phyloP scores from a whole-genome alignment of 202 grass and related monocot species.

The Carex arenaria region DNA sequence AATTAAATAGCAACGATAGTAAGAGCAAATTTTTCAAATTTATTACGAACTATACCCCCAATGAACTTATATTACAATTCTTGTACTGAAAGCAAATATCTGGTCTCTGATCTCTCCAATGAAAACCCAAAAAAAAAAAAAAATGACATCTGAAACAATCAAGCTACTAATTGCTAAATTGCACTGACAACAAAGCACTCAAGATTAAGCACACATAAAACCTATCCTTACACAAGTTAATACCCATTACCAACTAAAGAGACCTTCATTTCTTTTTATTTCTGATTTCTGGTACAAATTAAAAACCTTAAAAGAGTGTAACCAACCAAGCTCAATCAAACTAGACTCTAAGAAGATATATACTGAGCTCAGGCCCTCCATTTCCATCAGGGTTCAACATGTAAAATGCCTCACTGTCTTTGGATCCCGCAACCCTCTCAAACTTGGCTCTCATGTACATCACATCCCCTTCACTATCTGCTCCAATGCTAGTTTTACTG shows the following conservation, averaged over 20 bases:
- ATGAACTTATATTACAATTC: conserved; percentile 18
- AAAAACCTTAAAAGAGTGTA: conserved; percentile 2
- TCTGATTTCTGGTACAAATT: conserved; percentile 8
- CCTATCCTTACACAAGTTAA: conserved; percentile 26
- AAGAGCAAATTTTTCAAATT: conserved; percentile 8
- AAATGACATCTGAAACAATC: neutral
- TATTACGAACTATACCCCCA: conserved; percentile 17
- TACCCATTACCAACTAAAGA: conserved; percentile 17
- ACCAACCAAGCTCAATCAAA: neutral
- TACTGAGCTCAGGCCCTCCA: conserved; percentile 76
- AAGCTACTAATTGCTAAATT: conserved; percentile 19
- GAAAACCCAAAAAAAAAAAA: conserved; percentile 7
- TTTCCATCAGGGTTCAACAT: conserved; percentile 81
- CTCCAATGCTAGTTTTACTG: neutral
- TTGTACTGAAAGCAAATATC: neutral
- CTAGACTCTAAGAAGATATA: conserved; percentile 81
- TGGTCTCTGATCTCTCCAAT: neutral
- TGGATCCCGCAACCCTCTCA: conserved; percentile 69
- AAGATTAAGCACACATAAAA: conserved; percentile 27
- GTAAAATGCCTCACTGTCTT: conserved; percentile 84
- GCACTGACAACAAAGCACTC: conserved; percentile 31
- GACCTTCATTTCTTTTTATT: neutral
- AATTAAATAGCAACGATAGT: neutral
- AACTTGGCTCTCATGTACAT: conserved; percentile 90
- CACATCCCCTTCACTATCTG: conserved; percentile 51